These are phyloP conservation scores for Paracoccidioides lutzii DNA, from an alignment of 2,329 filamentous ascomycete species.

Conservation along the genomic window DNA sequence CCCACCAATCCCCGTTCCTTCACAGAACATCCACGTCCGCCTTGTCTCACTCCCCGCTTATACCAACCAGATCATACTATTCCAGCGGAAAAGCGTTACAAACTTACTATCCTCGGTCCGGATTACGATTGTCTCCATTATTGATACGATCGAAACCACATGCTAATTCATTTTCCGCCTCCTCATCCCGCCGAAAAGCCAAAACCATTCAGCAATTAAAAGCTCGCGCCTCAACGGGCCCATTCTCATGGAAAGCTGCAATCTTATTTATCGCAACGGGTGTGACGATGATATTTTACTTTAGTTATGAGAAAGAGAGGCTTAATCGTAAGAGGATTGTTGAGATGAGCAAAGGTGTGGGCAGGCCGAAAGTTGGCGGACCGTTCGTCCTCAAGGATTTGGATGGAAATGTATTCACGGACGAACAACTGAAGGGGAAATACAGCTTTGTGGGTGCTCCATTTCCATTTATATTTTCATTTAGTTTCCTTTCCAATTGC, in stretches of 20 bases:
- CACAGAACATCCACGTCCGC: background rate
- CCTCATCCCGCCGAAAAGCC: constrained; percentile 17
- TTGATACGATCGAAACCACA: background rate
- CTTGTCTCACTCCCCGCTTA: background rate
- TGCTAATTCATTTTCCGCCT: constrained; percentile 7
- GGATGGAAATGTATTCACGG: constrained; percentile 63
- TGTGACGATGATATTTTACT: constrained; percentile 70
- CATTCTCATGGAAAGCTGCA: constrained; percentile 88
- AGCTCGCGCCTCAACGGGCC: constrained; percentile 35
- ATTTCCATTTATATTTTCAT: background rate
- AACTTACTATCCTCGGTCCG: background rate
- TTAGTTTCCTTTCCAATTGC: background rate
- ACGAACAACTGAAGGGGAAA: constrained; percentile 71
- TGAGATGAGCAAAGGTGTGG: constrained; percentile 85
- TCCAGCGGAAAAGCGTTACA: background rate
- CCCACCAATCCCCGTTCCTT: background rate
- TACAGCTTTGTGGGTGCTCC: constrained; percentile 42
- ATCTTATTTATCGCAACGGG: constrained; percentile 72
- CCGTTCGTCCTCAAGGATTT: constrained; percentile 72
- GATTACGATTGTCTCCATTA: background rate
- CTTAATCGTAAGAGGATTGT: constrained; percentile 81
- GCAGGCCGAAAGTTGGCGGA: constrained; percentile 84
- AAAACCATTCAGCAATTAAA: constrained; percentile 31
- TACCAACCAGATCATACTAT: background rate
- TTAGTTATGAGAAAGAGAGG: constrained; percentile 82